Evolutionary conservation across 1,284 basidiomycete species (phyloP).

Genomic region (Xerocomus amazonicus): DNA sequence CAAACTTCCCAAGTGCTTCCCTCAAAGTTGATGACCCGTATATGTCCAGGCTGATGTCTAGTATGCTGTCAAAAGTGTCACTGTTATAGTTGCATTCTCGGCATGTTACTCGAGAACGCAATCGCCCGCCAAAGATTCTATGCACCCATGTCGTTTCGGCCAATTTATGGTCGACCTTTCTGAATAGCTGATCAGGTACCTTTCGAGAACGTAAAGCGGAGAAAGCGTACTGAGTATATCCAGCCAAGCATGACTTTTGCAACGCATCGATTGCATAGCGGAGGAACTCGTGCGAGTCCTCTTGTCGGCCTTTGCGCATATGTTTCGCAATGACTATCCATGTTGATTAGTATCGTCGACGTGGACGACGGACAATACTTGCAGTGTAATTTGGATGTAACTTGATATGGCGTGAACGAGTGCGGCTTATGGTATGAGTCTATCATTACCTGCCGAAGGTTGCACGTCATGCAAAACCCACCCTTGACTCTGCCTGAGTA

Average conservation of each 20-base stretch:
- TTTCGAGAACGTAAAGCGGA: constrained; percentile 1
- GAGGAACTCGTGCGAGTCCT: constrained; percentile 98
- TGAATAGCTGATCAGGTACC: constrained; percentile 31
- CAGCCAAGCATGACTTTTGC: constrained; percentile 81
- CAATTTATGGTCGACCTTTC: constrained; percentile 75
- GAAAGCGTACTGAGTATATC: constrained; percentile 60
- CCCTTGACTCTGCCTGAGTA: constrained; percentile 50
- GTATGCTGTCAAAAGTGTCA: constrained; percentile 94
- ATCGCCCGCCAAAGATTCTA: constrained; percentile 87
- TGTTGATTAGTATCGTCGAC: constrained; percentile 11
- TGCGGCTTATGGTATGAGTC: constrained; percentile 45
- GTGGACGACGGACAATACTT: constrained; percentile 28
- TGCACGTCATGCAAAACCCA: constrained; percentile 78
- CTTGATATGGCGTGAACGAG: constrained; percentile 57
- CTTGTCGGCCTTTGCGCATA: constrained; percentile 88
- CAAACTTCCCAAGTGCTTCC: constrained; percentile 81
- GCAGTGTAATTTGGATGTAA: constrained; percentile 71
- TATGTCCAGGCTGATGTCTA: constrained; percentile 92
- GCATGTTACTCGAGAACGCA: constrained; percentile 94
- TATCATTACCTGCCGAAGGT: constrained; percentile 52
- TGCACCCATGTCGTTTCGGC: constrained; percentile 94
- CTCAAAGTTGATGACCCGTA: constrained; percentile 59
- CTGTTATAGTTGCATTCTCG: constrained; percentile 80
- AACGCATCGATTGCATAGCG: constrained; percentile 91
- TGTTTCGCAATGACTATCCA: constrained; percentile 83